A percentile compares a stretch with the other conserved stretches of the same genome.
phyloP scores from a whole-genome alignment of 2,329 filamentous ascomycete genomes.

The Gaeumannomyces sp. region DNA sequence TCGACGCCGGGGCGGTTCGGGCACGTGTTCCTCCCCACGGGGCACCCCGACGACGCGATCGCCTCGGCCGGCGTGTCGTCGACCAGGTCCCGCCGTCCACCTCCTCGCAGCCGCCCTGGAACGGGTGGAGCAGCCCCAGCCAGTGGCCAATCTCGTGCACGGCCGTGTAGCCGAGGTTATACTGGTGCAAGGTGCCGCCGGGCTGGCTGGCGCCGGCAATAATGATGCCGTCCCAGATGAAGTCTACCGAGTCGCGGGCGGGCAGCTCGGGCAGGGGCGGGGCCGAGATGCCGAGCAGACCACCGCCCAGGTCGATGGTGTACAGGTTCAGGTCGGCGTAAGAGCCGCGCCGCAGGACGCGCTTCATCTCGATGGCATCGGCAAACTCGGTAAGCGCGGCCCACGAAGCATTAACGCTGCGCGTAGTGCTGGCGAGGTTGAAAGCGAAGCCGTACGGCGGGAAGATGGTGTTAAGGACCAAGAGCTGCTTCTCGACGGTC shows the following conservation, averaged over 20 bases:
- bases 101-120: constrained; percentile 33
- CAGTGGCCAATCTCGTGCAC: constrained; percentile 38
- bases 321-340: too few species aligned
- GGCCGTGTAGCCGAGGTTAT: constrained; percentile 31
- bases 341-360: too few species aligned
- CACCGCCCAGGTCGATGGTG: too few species aligned
- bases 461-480: too few species aligned
- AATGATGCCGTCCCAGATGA: constrained; percentile 24
- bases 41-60: constrained; percentile 29
- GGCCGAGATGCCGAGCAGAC: too few species aligned
- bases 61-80: constrained; percentile 34
- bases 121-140: constrained; percentile 38
- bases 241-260: constrained; percentile 8
- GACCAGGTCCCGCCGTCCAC: constrained; percentile 26
- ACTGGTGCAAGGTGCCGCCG: constrained; percentile 22
- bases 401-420: too few species aligned
- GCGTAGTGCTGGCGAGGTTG: too few species aligned
- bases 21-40: constrained; percentile 20
- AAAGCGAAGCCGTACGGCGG: too few species aligned
- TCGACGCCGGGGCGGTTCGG: constrained; percentile 23
- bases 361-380: too few species aligned
- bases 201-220: constrained; percentile 21
- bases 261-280: too few species aligned
- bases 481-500: too few species aligned
- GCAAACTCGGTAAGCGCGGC: too few species aligned